Conservation (phyloP, 1,284 basidiomycete species). For the Cryptococcus sp. region DNA sequence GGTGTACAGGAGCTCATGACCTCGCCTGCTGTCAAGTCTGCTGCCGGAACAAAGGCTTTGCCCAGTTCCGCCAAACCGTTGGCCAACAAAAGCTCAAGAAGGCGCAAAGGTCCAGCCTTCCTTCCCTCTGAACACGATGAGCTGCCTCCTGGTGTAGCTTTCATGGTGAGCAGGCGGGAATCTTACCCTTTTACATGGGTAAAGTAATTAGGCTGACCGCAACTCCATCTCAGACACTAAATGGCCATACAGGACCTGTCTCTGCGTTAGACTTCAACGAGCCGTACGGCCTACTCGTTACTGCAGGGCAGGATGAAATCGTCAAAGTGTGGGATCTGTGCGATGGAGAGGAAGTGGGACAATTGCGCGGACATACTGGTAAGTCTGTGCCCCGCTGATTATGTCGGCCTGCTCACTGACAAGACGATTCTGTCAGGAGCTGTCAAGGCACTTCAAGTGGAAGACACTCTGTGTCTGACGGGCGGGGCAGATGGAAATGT, state of each 20-base stretch:
- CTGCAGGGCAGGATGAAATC: conserved; percentile 66
- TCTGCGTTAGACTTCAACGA: conserved; percentile 92
- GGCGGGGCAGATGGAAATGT: conserved; percentile 85
- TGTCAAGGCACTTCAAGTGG: conserved; percentile 91
- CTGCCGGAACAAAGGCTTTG: conserved; percentile 44
- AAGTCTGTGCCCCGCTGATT: conserved; percentile 17
- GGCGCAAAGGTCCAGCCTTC: conserved; percentile 77
- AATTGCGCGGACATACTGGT: conserved; percentile 74
- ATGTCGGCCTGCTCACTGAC: conserved; percentile 7
- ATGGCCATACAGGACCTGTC: conserved; percentile 77
- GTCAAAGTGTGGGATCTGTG: conserved; percentile 62
- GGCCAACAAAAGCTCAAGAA: conserved; percentile 31
- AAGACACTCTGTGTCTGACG: conserved; percentile 86
- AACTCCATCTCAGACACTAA: conserved; percentile 64
- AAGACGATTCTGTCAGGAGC: conserved; percentile 40
- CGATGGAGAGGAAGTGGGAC: conserved; percentile 73
- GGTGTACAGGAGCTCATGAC: conserved; percentile 81
- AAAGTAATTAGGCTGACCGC: neutral
- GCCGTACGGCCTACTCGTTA: conserved; percentile 92
- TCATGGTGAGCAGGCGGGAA: conserved; percentile 71
- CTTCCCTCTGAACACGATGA: conserved; percentile 97
- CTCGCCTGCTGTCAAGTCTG: conserved; percentile 54
- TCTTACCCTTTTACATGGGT: no score
- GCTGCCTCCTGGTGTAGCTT: conserved; percentile 88
- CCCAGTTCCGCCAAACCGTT: conserved; percentile 23